Evolutionary conservation across 495 filamentous ascomycete genomes (phyloP).

Genomic region (Tetracladium setigerum): DNA sequence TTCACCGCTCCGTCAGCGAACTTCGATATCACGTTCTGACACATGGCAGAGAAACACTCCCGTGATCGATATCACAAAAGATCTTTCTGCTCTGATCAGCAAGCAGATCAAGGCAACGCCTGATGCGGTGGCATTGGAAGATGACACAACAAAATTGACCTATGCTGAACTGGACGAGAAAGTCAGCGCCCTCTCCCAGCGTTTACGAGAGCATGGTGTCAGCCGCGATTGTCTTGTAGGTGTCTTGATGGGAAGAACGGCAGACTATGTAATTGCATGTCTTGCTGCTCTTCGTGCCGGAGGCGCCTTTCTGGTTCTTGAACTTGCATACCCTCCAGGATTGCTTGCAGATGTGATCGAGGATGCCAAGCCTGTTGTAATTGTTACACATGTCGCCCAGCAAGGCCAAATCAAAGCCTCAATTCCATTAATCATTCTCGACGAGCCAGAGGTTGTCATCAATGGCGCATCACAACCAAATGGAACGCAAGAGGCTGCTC

Average conservation of each 20-base stretch:
- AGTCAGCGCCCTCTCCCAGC: constrained; percentile 43
- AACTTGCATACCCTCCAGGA: constrained; percentile 59
- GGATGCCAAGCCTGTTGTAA: constrained; percentile 53
- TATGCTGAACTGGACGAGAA: constrained; percentile 54
- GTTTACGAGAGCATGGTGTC: constrained; percentile 47
- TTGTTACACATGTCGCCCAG: constrained; percentile 50
- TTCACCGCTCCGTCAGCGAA: neutral
- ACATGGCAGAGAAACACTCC: constrained; percentile 29
- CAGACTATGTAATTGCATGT: constrained; percentile 63
- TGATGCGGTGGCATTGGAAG: constrained; percentile 53
- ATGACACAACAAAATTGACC: constrained; percentile 45
- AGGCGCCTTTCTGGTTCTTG: constrained; percentile 63
- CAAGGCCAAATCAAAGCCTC: constrained; percentile 47
- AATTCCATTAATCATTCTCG: constrained; percentile 47
- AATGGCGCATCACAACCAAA: constrained; percentile 11
- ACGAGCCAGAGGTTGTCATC: constrained; percentile 29
- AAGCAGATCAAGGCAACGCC: constrained; percentile 51
- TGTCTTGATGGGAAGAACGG: constrained; percentile 56
- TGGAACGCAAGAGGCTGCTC: constrained; percentile 20
- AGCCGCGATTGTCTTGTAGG: constrained; percentile 55
- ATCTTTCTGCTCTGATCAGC: constrained; percentile 52
- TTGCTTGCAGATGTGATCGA: constrained; percentile 59
- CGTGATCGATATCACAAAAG: constrained; percentile 53
- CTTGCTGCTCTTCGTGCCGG: constrained; percentile 58
- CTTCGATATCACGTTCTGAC: neutral